Percentiles rank a stretch among this genome's conserved stretches.
Conservation (phyloP, 2,329 filamentous ascomycete species). For the Sclerotinia sclerotiorum region DNA sequence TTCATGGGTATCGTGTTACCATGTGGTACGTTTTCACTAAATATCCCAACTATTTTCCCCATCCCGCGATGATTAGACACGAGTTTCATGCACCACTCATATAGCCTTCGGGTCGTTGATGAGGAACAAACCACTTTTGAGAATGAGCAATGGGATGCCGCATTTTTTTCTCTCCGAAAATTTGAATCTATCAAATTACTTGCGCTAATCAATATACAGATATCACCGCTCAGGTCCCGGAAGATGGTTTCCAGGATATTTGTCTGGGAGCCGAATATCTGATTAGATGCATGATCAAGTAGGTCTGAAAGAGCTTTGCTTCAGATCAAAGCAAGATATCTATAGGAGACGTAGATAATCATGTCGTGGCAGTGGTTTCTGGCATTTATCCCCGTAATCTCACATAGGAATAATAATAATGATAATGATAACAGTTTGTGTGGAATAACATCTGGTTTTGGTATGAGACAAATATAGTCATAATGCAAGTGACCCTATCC, state of each 20-base stretch:
- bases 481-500: background rate
- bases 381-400: background rate
- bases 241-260: too few relatives aligned
- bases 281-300: background rate
- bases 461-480: background rate
- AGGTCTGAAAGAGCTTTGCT: background rate
- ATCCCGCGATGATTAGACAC: slow-evolving; percentile 81
- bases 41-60: background rate
- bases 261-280: background rate
- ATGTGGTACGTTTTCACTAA: background rate
- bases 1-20: background rate
- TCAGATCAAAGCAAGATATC: background rate
- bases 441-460: background rate
- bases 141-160: slow-evolving; percentile 12
- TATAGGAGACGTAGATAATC: background rate
- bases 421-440: background rate
- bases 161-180: background rate
- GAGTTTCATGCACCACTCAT: slow-evolving; percentile 99
- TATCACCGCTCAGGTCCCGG: background rate
- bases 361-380: too few relatives aligned
- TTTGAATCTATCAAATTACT: background rate
- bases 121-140: slow-evolving; percentile 57
- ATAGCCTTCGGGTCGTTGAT: slow-evolving; percentile 84
- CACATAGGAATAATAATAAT: background rate
- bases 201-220: background rate